Conservation (phyloP, 2,329 filamentous ascomycete species). For the Atkinsonella hypoxylon region DNA sequence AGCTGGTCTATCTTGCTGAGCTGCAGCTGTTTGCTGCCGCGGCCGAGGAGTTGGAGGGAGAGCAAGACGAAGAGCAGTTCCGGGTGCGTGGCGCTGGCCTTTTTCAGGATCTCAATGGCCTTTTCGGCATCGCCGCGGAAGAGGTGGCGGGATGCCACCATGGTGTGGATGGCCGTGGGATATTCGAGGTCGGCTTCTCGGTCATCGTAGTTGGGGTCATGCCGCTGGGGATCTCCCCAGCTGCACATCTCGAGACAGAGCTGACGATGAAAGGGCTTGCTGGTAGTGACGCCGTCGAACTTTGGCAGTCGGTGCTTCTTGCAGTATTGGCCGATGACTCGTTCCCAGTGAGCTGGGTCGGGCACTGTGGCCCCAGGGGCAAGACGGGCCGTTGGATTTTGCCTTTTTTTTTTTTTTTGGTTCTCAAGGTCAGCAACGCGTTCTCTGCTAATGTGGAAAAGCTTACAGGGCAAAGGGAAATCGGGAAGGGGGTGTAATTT, state of each 20-base stretch:
- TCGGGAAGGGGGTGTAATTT: conserved; percentile 13
- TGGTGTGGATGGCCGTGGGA: conserved; percentile 51
- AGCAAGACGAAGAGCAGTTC: conserved; percentile 58
- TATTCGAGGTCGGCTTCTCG: conserved; percentile 31
- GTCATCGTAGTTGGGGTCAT: conserved; percentile 32
- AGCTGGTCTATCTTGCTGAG: conserved; percentile 32
- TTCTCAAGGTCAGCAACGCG: no score
- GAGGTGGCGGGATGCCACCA: conserved; percentile 63
- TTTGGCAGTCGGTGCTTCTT: conserved; percentile 48
- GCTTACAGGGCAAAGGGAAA: not conserved
- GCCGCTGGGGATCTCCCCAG: conserved; percentile 49
- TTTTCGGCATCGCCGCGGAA: conserved; percentile 59
- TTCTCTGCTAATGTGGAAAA: no score
- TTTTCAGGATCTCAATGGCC: conserved; percentile 58
- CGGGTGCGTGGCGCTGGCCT: conserved; percentile 47
- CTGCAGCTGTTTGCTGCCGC: conserved; percentile 28
- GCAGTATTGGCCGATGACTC: conserved; percentile 51
- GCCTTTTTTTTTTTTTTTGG: conserved; percentile 23
- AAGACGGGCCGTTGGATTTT: conserved; percentile 36
- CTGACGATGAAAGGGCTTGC: conserved; percentile 57
- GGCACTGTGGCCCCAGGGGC: conserved; percentile 31
- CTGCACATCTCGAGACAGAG: conserved; percentile 64
- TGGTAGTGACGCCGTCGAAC: conserved; percentile 52
- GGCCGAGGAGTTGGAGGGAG: conserved; percentile 50
- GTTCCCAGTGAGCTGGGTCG: conserved; percentile 45